Evolutionary conservation across 306 rosid species (phyloP).

Genomic region (Dicorynia guianensis): DNA sequence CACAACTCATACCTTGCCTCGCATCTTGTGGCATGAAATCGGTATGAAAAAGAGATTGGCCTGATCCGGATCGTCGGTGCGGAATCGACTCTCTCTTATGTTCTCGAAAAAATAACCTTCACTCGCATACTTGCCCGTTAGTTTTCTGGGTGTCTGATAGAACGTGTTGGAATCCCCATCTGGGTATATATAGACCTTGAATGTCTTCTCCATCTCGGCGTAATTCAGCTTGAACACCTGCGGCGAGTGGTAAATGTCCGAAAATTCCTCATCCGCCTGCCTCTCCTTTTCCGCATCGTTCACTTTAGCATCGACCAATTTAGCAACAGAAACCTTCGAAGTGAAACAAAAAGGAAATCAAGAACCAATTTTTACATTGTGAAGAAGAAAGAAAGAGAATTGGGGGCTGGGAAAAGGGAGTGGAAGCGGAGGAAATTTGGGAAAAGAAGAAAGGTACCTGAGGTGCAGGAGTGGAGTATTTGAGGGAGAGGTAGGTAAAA

Average conservation of each 20-base stretch:
- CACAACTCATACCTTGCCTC: conserved; percentile 78
- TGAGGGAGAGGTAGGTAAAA: conserved; percentile 77
- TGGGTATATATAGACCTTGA: conserved; percentile 88
- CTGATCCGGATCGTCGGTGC: conserved; percentile 80
- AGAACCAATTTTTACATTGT: neutral
- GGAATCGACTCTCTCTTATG: conserved; percentile 79
- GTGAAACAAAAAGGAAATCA: neutral
- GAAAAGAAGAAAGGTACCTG: conserved; percentile 49
- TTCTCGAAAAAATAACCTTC: conserved; percentile 96
- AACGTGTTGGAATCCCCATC: conserved; percentile 94
- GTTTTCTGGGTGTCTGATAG: conserved; percentile 95
- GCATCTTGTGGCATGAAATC: conserved; percentile 96
- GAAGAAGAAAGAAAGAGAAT: conserved; percentile 2
- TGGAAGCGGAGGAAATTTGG: too few species aligned
- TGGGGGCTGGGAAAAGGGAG: neutral
- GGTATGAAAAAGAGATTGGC: conserved; percentile 93
- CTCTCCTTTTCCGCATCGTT: neutral
- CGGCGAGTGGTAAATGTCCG: conserved; percentile 75
- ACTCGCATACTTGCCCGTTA: conserved; percentile 91
- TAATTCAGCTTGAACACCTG: conserved; percentile 71
- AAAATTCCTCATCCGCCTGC: conserved; percentile 30
- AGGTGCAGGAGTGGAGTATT: conserved; percentile 47
- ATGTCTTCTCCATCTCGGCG: conserved; percentile 79
- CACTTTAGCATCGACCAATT: conserved; percentile 29
- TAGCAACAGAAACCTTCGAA: conserved; percentile 44